phyloP scores from a whole-genome alignment of 495 filamentous ascomycete species.

The Aspergillus steynii region DNA sequence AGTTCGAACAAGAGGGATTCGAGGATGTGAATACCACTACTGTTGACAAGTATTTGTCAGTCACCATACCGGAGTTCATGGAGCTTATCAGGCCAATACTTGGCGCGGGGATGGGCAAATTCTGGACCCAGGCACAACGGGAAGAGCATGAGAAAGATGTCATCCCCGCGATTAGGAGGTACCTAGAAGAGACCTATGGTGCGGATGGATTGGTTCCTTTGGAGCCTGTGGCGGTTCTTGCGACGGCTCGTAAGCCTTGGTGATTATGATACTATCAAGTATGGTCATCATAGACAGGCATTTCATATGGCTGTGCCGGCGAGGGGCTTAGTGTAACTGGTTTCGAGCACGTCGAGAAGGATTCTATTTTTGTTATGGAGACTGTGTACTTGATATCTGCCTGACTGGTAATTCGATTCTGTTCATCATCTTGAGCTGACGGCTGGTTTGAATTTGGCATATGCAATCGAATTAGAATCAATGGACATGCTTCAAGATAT shows the following conservation, averaged over 20 bases:
- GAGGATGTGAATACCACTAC: constrained; percentile 28
- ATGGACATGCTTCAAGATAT: too few relatives aligned
- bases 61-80: constrained; percentile 28
- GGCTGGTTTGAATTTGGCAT: too few relatives aligned
- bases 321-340: too few relatives aligned
- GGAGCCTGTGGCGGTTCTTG: constrained; percentile 37
- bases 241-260: constrained; percentile 31
- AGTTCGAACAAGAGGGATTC: constrained; percentile 34
- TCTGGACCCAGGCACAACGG: constrained; percentile 38
- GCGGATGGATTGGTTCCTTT: constrained; percentile 28
- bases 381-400: too few relatives aligned
- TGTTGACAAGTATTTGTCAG: constrained; percentile 19
- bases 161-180: constrained; percentile 27
- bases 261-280: neutral
- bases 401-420: too few relatives aligned
- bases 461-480: too few relatives aligned
- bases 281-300: neutral
- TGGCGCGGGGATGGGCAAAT: constrained; percentile 22
- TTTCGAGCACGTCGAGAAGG: too few relatives aligned
- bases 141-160: constrained; percentile 23
- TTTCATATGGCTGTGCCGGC: too few relatives aligned
- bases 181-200: constrained; percentile 34
- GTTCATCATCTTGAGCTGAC: too few relatives aligned
- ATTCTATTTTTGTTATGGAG: too few relatives aligned
- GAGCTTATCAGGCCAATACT: constrained; percentile 35